A percentile compares a stretch with the other conserved stretches of the same genome.
phyloP scores from a whole-genome alignment of 495 filamentous ascomycete species.

The Letharia lupina region DNA sequence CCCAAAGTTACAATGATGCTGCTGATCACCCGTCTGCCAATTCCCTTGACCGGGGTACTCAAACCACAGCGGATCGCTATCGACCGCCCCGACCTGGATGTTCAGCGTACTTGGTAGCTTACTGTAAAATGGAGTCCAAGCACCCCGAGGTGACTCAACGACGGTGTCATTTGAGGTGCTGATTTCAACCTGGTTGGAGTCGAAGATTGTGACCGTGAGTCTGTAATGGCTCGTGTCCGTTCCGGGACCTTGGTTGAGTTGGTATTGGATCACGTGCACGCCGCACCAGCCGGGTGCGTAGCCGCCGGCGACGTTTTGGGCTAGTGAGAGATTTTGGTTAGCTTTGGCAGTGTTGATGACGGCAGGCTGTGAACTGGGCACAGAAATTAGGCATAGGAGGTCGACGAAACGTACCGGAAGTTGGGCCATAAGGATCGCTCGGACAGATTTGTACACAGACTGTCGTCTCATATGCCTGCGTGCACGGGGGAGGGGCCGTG shows the following conservation, averaged over 20 bases:
- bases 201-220: conserved; percentile 4
- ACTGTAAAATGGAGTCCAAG: neutral
- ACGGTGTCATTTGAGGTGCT: neutral
- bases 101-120: conserved; percentile 9
- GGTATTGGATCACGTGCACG: conserved; percentile 17
- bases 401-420: neutral
- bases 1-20: conserved; percentile 11
- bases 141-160: neutral
- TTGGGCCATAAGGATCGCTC: neutral
- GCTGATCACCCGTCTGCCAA: conserved; percentile 14
- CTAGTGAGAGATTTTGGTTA: neutral
- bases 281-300: conserved; percentile 17
- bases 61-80: conserved; percentile 13
- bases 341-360: neutral
- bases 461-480: neutral
- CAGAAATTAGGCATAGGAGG: neutral
- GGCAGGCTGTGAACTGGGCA: neutral
- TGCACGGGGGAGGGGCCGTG: neutral
- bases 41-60: conserved; percentile 7
- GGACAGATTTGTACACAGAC: neutral
- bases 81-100: conserved; percentile 3
- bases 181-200: neutral
- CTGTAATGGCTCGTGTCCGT: conserved; percentile 1
- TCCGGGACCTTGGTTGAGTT: conserved; percentile 10
- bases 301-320: neutral